A percentile compares a stretch with the other conserved stretches of the same genome.
These are phyloP conservation scores for barrel medic (Medicago truncatula) DNA, from an alignment of 306 rosid genomes.

Conservation along the genomic window DNA sequence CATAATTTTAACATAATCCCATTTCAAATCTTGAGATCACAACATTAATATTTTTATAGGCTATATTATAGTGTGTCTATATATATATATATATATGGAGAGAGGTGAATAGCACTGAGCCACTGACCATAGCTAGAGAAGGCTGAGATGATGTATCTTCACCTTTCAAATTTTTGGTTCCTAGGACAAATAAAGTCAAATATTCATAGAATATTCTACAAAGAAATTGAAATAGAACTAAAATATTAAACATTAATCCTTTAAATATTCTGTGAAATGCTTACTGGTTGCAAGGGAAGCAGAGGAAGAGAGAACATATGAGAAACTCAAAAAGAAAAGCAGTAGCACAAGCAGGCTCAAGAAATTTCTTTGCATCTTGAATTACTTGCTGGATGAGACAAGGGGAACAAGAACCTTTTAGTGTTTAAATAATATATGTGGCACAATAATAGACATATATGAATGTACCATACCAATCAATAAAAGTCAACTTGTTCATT, in stretches of 20 bases:
- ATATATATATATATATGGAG: too few species aligned
- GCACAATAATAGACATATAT: slow-evolving; percentile 19
- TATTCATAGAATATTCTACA: neutral
- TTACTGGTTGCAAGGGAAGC: slow-evolving; percentile 49
- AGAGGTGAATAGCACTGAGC: slow-evolving; percentile 38
- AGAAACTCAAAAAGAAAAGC: slow-evolving; percentile 20
- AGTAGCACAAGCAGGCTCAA: slow-evolving; percentile 23
- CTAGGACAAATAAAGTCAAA: slow-evolving; percentile 32
- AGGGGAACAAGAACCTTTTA: neutral
- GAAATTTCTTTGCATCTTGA: slow-evolving; percentile 43
- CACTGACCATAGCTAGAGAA: slow-evolving; percentile 46
- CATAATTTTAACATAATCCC: too few species aligned
- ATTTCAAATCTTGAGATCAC: neutral
- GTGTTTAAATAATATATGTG: slow-evolving; percentile 44
- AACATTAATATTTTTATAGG: neutral
- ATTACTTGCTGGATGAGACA: slow-evolving; percentile 25
- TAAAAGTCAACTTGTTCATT: slow-evolving; percentile 50
- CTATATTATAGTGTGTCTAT: too few species aligned
- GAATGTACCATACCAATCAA: slow-evolving; percentile 2
- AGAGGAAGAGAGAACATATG: slow-evolving; percentile 38
- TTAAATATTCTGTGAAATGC: neutral
- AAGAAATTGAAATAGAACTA: neutral
- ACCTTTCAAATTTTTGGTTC: slow-evolving; percentile 40
- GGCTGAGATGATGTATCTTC: slow-evolving; percentile 27
- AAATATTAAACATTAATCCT: neutral